phyloP scores from a whole-genome alignment of 495 filamentous ascomycete species.

The Sphaerosporella brunnea region DNA sequence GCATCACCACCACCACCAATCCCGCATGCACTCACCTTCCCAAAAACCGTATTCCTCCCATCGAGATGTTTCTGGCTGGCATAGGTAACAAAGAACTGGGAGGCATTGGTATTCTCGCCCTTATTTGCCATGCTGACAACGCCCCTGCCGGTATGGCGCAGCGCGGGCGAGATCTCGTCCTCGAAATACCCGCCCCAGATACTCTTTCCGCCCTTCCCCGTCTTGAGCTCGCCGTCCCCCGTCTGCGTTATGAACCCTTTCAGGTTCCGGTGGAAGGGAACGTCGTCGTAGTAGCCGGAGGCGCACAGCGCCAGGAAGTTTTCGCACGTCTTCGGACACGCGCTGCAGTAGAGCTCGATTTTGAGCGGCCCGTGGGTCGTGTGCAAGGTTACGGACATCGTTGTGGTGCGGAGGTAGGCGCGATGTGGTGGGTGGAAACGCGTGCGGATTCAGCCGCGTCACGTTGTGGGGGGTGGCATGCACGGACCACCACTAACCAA shows the following conservation, averaged over 20 bases:
- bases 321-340: conserved; percentile 77
- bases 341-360: conserved; percentile 90
- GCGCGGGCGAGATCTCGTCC: conserved; percentile 75
- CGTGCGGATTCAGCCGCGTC: no score
- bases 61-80: conserved; percentile 80
- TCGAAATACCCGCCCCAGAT: conserved; percentile 69
- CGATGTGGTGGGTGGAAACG: not conserved
- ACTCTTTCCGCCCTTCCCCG: conserved; percentile 59
- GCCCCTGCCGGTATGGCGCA: conserved; percentile 73
- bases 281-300: conserved; percentile 65
- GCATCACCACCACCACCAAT: conserved; percentile 33
- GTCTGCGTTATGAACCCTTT: conserved; percentile 86
- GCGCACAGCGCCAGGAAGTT: conserved; percentile 97
- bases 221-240: conserved; percentile 52
- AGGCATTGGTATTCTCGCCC: conserved; percentile 68
- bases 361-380: conserved; percentile 84
- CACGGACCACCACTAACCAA: no score
- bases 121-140: conserved; percentile 91
- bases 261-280: conserved; percentile 77
- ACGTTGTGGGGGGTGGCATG: no score
- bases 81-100: conserved; percentile 85
- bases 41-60: conserved; percentile 86
- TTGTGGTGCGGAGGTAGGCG: conserved; percentile 4
- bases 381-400: conserved; percentile 58
- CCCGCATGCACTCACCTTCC: conserved; percentile 45